Base-by-base conservation (phyloP, 305 asterid genomes). In the Ilex paraguariensis region DNA sequence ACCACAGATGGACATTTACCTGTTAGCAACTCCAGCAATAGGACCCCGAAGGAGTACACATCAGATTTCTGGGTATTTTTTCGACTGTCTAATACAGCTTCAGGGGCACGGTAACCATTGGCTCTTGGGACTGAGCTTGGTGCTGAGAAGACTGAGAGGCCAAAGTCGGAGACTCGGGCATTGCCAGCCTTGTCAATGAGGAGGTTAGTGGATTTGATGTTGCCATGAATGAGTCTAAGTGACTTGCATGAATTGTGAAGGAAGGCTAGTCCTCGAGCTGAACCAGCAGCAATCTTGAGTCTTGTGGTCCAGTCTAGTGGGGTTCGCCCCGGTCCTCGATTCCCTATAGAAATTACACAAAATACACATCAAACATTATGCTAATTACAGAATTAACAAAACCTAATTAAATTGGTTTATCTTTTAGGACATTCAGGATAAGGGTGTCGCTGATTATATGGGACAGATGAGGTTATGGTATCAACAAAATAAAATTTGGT, bases 291-390 rank as follows among this genome's bases (percentile, higher is more conserved):
- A 2, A 90, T 81, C 75, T 79, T 90, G 42, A 93, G 50, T 59
- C 99, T 67, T 0, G 89, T 81, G 66, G 90, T 84, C 99, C 99
- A 93, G 84, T 93, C 97, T 57, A 93, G 65, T 7, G 97, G 99
- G 33, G 96, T 86, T 74, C 99, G 70, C 48, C 99, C 99, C 1
- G 99, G 96, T 13, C 99, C 99, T 75, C 99, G 73, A 36, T 87
- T 93, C 56, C 99, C 99, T 93, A 77, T 57, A 44, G 57, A 70
- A 13, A 15, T 10, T 52, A 48, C 16, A 11, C 10, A 31, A 51
- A 40, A 16, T 3, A 54, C 13, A 4, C n/a, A 54, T 28, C 57
- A 54, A 54, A 54, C 11, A 52, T 46, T 46, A 4, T 10, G 13
- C 10, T 46, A 0, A 46, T 10, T 46, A 7, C 13, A 46, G 15